Evolutionary conservation across 2,329 filamentous ascomycete species (phyloP), one percentile per base, ranked within the genome.

Genomic region (Grosmannia clavigera): DNA sequence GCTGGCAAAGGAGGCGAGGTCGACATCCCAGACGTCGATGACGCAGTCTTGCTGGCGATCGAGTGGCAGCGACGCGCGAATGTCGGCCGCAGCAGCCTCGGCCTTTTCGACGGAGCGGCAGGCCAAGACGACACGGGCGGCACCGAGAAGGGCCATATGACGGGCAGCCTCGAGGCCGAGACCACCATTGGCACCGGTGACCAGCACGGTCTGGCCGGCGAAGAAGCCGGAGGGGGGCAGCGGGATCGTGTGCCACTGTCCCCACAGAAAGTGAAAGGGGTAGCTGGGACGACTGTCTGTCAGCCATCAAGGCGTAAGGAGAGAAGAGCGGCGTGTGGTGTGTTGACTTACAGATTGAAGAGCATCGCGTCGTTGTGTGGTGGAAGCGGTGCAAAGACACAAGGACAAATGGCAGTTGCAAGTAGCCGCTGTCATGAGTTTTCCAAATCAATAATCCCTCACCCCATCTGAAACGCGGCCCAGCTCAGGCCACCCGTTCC

Each of bases 1-100:
- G 38, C 73, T 78, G 3, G 73, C 72, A 64, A 78, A 79, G 22
- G 70, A 74, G 16, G 64, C 66, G 64, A 82, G 72, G 64, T 83
- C 79, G 5, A 83, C 65, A 12, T 70, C 59, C 78, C 78, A 82
- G 14, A 81, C 77, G 52, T 80, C 70, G 38, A 79, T 67, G 3
- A 61, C 66, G n/a, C 59, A 67, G 48, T 60, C 57, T 25, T 35
- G 38, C 16, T 27, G 48, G 35, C 12, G 31, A 2, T 9, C 29
- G 4, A 27, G 63, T 5, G 61, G 38, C 14, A 70, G 68, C 25
- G 68, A 66, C 1, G 61, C 60, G 35, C 68, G 68, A 53, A 79
- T 73, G 48, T 70, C 68, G 2, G 64, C 57, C 25, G 71, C 74
- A 54, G 77, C 77, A 0, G 63, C 68, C 56, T 73, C 68, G 25